A percentile compares a stretch with the other conserved stretches of the same genome.
Evolutionary conservation across 768 basidiomycete species (phyloP).

Genomic region (Tylopilus cervinicoccineus): DNA sequence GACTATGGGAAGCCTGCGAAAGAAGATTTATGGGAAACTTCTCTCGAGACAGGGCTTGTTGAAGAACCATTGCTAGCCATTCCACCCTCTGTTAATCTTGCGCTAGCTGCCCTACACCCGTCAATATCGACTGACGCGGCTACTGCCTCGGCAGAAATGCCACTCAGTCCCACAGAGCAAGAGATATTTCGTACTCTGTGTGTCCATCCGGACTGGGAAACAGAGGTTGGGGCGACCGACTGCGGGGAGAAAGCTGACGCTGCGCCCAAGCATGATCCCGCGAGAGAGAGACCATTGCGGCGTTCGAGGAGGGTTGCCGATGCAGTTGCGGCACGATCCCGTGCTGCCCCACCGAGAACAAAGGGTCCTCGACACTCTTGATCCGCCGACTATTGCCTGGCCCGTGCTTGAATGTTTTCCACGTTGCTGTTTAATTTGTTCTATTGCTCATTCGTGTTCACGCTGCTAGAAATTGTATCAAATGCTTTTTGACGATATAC

Average conservation of each 20-base stretch:
- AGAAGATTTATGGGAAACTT: slow-evolving; percentile 19
- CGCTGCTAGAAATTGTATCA: slow-evolving; percentile 26
- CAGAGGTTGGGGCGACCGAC: slow-evolving; percentile 23
- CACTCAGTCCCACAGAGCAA: slow-evolving; percentile 66
- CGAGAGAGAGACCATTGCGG: slow-evolving; percentile 16
- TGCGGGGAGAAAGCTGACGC: slow-evolving; percentile 11
- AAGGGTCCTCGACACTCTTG: slow-evolving; percentile 27
- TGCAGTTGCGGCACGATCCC: slow-evolving; percentile 48
- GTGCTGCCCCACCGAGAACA: slow-evolving; percentile 33
- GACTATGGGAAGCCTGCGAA: slow-evolving; percentile 3
- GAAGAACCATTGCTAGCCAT: slow-evolving; percentile 23
- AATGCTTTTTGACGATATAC: slow-evolving; percentile 22
- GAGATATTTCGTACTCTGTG: slow-evolving; percentile 68
- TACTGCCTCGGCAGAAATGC: slow-evolving; percentile 29
- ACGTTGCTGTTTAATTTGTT: slow-evolving; percentile 10
- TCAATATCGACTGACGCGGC: slow-evolving; percentile 12
- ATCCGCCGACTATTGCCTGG: slow-evolving; percentile 4
- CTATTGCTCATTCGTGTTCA: slow-evolving; percentile 3
- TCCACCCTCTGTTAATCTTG: slow-evolving; percentile 28
- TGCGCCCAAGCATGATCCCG: not conserved
- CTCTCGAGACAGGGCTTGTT: slow-evolving; percentile 17
- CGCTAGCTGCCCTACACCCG: slow-evolving; percentile 27
- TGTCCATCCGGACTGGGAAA: slow-evolving; percentile 50
- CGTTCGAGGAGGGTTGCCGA: slow-evolving; percentile 70
- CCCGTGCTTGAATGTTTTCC: slow-evolving; percentile 1